Base-by-base conservation (phyloP, 106 monocot genomes). In the Phalaenopsis aphrodite region DNA sequence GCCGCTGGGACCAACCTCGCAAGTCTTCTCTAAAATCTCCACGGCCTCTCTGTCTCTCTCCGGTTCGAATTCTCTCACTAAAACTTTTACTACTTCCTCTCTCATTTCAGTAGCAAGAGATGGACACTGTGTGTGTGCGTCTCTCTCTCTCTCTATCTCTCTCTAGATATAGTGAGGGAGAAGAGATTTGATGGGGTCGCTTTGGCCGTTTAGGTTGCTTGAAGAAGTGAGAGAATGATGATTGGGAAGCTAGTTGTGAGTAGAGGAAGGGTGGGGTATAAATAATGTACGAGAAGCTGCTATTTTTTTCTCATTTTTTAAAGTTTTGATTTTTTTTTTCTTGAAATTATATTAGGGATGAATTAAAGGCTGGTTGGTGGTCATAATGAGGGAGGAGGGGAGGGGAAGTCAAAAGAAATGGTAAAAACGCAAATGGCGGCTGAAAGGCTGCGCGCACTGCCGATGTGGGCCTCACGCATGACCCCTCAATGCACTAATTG, bases 1-100 rank as follows among this genome's bases (percentile, higher is more conserved):
- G 66, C 87, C 88, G 80, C 82, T 89, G 19, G 92, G 83, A 6
- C 90, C 90, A 2, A 92, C 89, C 72, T 95, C 91, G 86, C 93
- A 95, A 68, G 49, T 78, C 72, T 74, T 82, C 79, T 93, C 95
- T 43, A 95, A 75, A n/a, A 72, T 85, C 83, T 79, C 83, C 18
- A 81, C 92, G 19, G 57, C 82, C 17, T 55, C 56, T 47, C 52
- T 16, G 83, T 95, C 95, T 5, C 8, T 87, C 57, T 69, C 79
- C 2, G 56, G 52, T 72, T 89, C 86, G 78, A 85, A 93, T 83
- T 85, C 89, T 72, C 91, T 83, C 42, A 64, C 49, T 14, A 19
- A 5, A 42, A 74, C 74, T 36, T 17, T 74, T 19, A 43, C 38
- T 15, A 39, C 39, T n/a, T 43, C 74, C 12, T 49, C 76, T 18